Conservation (phyloP, 129 eudicot species). For the Heracleum sosnowskyi region DNA sequence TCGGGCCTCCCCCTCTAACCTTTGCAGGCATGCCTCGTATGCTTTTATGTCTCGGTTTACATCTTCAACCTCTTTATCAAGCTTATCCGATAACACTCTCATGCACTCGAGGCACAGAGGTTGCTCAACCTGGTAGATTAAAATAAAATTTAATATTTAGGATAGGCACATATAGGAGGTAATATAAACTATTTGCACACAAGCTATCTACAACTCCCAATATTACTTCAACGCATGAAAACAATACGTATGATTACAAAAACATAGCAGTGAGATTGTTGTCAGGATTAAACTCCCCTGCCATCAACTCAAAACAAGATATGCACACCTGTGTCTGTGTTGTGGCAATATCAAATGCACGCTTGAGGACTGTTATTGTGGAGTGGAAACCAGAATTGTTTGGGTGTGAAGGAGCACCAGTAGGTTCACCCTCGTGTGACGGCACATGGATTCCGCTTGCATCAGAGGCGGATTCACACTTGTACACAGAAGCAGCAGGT, state of each 20-base stretch:
- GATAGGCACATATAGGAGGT: not conserved
- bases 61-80: conserved; percentile 98
- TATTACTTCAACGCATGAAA: not conserved
- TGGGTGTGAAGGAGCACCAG: conserved; percentile 43
- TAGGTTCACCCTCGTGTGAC: conserved; percentile 43
- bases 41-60: conserved; percentile 86
- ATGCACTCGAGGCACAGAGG: conserved; percentile 97
- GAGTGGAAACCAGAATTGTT: conserved; percentile 82
- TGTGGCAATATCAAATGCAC: conserved; percentile 92
- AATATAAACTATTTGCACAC: not conserved
- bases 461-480: conserved; percentile 61
- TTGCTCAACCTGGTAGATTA: conserved; percentile 62
- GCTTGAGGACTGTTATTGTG: conserved; percentile 76
- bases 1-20: conserved; percentile 78
- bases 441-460: conserved; percentile 51
- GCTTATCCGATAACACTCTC: conserved; percentile 89
- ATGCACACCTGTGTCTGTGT: conserved; percentile 70
- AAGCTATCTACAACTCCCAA: not conserved
- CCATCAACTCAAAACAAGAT: not conserved
- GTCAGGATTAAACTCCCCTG: conserved; percentile 2
- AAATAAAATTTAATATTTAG: not conserved
- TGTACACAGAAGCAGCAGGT: conserved; percentile 93
- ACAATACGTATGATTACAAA: not conserved
- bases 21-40: conserved; percentile 87
- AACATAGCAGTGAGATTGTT: not conserved